phyloP scores from a whole-genome alignment of 179 eudicot species.

The Nepenthes alata region DNA sequence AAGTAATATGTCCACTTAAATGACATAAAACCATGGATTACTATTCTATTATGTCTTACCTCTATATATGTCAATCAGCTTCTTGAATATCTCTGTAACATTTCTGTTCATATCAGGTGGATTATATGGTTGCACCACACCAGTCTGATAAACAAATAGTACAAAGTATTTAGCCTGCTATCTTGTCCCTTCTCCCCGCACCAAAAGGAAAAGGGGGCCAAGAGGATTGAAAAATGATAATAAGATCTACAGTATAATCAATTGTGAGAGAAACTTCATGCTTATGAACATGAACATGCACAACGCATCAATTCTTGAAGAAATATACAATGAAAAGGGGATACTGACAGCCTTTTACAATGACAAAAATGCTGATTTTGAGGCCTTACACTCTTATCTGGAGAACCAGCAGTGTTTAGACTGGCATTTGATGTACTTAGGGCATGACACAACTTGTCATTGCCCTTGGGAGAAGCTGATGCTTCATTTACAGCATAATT shows the following conservation, averaged over 20 bases:
- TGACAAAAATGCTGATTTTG: neutral
- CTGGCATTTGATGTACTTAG: slow-evolving; percentile 17
- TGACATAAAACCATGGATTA: neutral
- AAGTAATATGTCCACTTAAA: neutral
- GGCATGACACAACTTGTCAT: slow-evolving; percentile 17
- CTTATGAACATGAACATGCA: neutral
- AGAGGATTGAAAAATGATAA: neutral
- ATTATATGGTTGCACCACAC: slow-evolving; percentile 29
- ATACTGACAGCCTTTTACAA: neutral
- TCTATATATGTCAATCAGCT: slow-evolving; percentile 74
- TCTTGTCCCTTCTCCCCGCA: neutral
- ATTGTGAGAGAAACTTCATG: neutral
- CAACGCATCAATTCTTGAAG: neutral
- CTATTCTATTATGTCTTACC: slow-evolving; percentile 25
- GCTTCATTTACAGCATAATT: slow-evolving; percentile 15
- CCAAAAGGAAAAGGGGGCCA: neutral
- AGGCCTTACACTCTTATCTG: slow-evolving; percentile 29
- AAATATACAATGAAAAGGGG: neutral
- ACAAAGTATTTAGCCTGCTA: slow-evolving; percentile 1
- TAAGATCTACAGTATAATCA: neutral
- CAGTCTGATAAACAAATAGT: slow-evolving; percentile 25
- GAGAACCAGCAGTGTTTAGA: slow-evolving; percentile 16
- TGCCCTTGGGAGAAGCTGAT: slow-evolving; percentile 11
- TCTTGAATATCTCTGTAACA: slow-evolving; percentile 74
- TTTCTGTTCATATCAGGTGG: slow-evolving; percentile 84